Evolutionary conservation across 345 rosid species (phyloP), one percentile per base, ranked within the genome.

Genomic region (Aquilaria yunnanensis): DNA sequence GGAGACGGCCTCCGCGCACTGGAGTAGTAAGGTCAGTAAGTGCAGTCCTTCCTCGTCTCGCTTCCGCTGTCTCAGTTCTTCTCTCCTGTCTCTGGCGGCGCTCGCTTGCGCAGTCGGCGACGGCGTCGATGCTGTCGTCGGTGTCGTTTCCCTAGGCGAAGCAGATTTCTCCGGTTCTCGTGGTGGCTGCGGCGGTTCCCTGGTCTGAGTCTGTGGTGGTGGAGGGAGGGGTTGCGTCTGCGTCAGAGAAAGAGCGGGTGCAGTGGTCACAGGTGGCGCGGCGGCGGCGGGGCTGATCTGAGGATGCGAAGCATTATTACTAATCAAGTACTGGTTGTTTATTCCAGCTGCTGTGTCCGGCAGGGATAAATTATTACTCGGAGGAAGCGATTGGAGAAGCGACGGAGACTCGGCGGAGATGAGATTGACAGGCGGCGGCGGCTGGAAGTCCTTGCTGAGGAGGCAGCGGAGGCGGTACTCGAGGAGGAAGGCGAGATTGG

Each of bases 1-100:
- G 0, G 99, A 88, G 65, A 94, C 93, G 0, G 99, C 99, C 72
- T 94, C 99, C 5, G 99, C 99, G 66, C 99, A 94, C 69, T 90
- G 99, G 59, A 94, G 85, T 37, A 94, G 85, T 59, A 94, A 70
- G 14, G 96, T 94, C 23, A 94, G 85, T n/a, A 94, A 87, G 67
- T 90, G 97, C 33, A 94, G 70, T 10, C 97, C 99, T 66, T 90
- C 90, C 59, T 94, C 97, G 67, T 94, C 96, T 68, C 86, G 80
- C 67, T 88, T 82, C 72, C 81, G 90, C 68, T 90, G 87, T 70
- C 77, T 67, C 59, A 78, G 62, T 81, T 90, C 97, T 70, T 94
- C 97, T 56, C 81, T 94, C 55, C 74, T 77, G 64, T 84, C 88
- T 62, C 88, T 78, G 1, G 67, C 70, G 51, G 34, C 54, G 6